Evolutionary conservation across 23 red algal genomes (phyloP).

Genomic region (Cyanidioschyzon merolae): DNA sequence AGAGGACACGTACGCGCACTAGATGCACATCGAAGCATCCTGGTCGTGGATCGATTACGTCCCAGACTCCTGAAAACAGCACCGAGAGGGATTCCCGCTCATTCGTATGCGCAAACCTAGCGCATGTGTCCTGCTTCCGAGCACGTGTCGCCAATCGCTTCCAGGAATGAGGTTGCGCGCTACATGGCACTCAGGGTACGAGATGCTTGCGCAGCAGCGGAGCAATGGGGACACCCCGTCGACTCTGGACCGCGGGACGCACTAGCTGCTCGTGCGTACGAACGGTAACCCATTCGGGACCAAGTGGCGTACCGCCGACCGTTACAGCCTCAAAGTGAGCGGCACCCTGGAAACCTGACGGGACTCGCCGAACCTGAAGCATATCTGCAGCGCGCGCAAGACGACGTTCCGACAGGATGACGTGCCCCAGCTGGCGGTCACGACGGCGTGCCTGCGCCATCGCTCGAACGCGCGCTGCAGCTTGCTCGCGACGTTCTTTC

Average conservation of each 20-base stretch:
- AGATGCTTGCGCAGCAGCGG: not conserved
- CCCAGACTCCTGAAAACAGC: too few species aligned
- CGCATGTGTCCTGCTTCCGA: too few species aligned
- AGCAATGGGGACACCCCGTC: slow-evolving; percentile 1
- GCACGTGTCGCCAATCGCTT: too few species aligned
- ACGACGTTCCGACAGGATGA: slow-evolving; percentile 8
- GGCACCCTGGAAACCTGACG: not conserved
- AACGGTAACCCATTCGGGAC: slow-evolving; percentile 8
- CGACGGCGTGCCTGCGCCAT: not conserved
- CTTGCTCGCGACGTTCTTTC: not conserved
- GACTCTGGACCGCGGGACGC: not conserved
- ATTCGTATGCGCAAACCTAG: too few species aligned
- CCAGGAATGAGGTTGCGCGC: too few species aligned
- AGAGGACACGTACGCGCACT: too few species aligned
- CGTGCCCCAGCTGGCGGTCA: not conserved
- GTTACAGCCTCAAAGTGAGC: not conserved
- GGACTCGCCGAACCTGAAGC: not conserved
- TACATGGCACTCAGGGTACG: too few species aligned
- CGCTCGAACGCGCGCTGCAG: not conserved
- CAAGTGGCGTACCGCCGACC: not conserved
- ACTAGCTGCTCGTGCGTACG: not conserved
- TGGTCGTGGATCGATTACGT: too few species aligned
- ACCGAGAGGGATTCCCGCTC: too few species aligned
- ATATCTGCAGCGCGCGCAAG: not conserved
- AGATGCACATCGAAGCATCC: too few species aligned